These are phyloP conservation scores for Lachnellula occidentalis DNA, from an alignment of 2,329 filamentous ascomycete species.

Conservation along the genomic window DNA sequence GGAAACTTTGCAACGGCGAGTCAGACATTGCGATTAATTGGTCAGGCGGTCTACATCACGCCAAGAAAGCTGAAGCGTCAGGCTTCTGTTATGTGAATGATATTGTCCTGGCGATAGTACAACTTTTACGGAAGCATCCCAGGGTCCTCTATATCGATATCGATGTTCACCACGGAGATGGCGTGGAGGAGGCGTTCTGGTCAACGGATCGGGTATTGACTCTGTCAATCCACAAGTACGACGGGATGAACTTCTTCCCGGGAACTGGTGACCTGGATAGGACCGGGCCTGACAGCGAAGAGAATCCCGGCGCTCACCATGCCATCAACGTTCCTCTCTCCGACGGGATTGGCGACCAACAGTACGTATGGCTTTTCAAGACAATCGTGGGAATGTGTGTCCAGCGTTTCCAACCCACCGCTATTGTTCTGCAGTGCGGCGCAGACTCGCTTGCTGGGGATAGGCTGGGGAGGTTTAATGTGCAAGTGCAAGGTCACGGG, in stretches of 20 bases:
- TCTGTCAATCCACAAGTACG: slow-evolving; percentile 94
- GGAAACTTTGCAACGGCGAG: slow-evolving; percentile 79
- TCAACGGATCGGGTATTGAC: slow-evolving; percentile 88
- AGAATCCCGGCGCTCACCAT: slow-evolving; percentile 84
- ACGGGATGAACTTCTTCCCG: slow-evolving; percentile 77
- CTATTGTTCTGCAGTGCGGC: slow-evolving; percentile 92
- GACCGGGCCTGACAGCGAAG: slow-evolving; percentile 75
- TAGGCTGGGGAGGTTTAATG: slow-evolving; percentile 88
- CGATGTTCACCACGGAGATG: slow-evolving; percentile 87
- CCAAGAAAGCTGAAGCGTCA: slow-evolving; percentile 87
- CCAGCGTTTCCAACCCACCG: slow-evolving; percentile 77
- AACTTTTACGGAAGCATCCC: slow-evolving; percentile 74
- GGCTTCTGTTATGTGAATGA: slow-evolving; percentile 99
- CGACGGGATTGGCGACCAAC: slow-evolving; percentile 85
- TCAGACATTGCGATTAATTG: slow-evolving; percentile 96
- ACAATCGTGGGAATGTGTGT: slow-evolving; percentile 73
- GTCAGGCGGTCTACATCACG: slow-evolving; percentile 94
- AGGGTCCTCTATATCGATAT: slow-evolving; percentile 94
- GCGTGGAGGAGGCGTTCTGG: slow-evolving; percentile 87
- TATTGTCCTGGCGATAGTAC: slow-evolving; percentile 88
- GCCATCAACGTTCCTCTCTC: slow-evolving; percentile 85
- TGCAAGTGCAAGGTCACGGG: slow-evolving; percentile 91
- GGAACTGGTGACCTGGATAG: slow-evolving; percentile 84
- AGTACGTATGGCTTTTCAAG: slow-evolving; percentile 83
- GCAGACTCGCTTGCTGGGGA: slow-evolving; percentile 93